These are phyloP conservation scores for Fusarium nelsonii DNA, from an alignment of 2,329 filamentous ascomycete species.

Conservation along the genomic window DNA sequence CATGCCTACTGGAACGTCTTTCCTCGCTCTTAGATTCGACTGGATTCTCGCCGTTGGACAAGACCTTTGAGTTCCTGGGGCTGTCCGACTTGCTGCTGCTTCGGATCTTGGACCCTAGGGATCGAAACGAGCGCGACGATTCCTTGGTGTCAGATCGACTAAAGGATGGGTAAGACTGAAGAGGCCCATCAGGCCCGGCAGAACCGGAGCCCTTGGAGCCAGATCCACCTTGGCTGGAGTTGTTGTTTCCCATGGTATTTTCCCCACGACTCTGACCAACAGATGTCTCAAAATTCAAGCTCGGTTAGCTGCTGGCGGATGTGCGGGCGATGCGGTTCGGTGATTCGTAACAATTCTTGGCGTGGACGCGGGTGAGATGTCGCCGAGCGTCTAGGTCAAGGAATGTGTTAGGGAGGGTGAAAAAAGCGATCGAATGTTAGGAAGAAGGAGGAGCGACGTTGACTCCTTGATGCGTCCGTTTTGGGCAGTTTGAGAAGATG, in stretches of 20 bases:
- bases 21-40: slow-evolving; percentile 73
- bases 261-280: slow-evolving; percentile 39
- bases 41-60: slow-evolving; percentile 69
- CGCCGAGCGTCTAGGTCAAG: slow-evolving; percentile 7
- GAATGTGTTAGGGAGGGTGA: slow-evolving; percentile 64
- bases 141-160: slow-evolving; percentile 93
- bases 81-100: slow-evolving; percentile 80
- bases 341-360: slow-evolving; percentile 41
- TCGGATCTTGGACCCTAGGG: slow-evolving; percentile 89
- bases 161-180: slow-evolving; percentile 92
- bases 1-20: slow-evolving; percentile 77
- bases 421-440: slow-evolving; percentile 64
- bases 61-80: slow-evolving; percentile 78
- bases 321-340: slow-evolving; percentile 33
- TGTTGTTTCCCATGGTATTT: slow-evolving; percentile 78
- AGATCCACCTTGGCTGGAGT: slow-evolving; percentile 68
- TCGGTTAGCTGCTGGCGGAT: slow-evolving; percentile 40
- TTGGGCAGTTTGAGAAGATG: slow-evolving; percentile 56
- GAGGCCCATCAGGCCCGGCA: slow-evolving; percentile 58
- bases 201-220: slow-evolving; percentile 64
- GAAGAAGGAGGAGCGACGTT: slow-evolving; percentile 60
- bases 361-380: slow-evolving; percentile 23
- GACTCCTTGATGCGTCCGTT: slow-evolving; percentile 64
- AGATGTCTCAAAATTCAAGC: slow-evolving; percentile 51
- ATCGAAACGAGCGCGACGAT: slow-evolving; percentile 86